Evolutionary conservation across 306 rosid species (phyloP).

Genomic region (Vigna trinervia): DNA sequence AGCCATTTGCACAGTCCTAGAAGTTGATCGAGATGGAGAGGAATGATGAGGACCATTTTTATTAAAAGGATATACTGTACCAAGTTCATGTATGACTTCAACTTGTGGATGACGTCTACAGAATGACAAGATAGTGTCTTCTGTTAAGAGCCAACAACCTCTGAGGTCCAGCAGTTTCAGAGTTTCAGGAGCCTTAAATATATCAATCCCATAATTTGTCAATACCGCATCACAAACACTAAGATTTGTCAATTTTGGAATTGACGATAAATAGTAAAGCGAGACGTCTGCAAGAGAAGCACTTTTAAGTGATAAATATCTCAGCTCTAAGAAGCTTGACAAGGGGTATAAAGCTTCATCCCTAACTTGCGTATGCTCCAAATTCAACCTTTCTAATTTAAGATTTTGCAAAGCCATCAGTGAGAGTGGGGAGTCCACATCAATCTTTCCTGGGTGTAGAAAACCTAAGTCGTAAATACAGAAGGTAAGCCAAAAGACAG

Average conservation of each 20-base stretch:
- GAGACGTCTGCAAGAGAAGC: constrained; percentile 69
- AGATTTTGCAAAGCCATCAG: constrained; percentile 63
- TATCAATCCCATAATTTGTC: constrained; percentile 69
- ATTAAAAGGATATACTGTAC: constrained; percentile 45
- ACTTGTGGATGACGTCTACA: constrained; percentile 69
- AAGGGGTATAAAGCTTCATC: constrained; percentile 63
- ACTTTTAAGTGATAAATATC: constrained; percentile 63
- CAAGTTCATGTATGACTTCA: constrained; percentile 74
- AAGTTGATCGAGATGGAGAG: constrained; percentile 52
- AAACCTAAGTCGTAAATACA: constrained; percentile 58
- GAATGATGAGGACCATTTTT: constrained; percentile 46
- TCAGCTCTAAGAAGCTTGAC: constrained; percentile 64
- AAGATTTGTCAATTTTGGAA: constrained; percentile 71
- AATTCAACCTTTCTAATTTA: constrained; percentile 67
- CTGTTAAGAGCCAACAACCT: constrained; percentile 92
- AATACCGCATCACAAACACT: constrained; percentile 71
- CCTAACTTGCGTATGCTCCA: constrained; percentile 67
- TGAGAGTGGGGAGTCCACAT: constrained; percentile 49
- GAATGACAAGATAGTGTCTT: constrained; percentile 58
- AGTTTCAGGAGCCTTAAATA: constrained; percentile 63
- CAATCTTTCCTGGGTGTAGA: constrained; percentile 45
- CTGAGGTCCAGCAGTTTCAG: constrained; percentile 69
- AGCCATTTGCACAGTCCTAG: constrained; percentile 48
- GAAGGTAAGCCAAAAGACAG: constrained; percentile 1
- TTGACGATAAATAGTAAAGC: constrained; percentile 64